Conservation (phyloP, 495 filamentous ascomycete species). For the Polyplosphaeria fusca region DNA sequence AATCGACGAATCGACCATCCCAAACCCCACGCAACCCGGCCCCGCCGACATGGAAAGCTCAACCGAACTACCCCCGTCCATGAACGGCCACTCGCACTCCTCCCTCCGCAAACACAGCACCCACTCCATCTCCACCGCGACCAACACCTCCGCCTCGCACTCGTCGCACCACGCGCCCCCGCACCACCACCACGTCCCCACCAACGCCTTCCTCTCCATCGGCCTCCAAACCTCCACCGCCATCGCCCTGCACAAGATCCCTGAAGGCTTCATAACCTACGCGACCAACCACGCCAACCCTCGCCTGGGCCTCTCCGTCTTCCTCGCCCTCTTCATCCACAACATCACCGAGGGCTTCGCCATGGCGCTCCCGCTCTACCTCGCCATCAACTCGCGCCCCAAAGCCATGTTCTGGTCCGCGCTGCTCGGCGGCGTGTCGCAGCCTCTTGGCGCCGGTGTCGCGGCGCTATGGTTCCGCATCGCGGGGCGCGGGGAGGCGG, state of each 20-base stretch:
- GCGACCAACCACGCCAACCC: slow-evolving; percentile 96
- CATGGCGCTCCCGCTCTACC: slow-evolving; percentile 85
- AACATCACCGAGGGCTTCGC: slow-evolving; percentile 97
- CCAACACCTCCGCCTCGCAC: slow-evolving; percentile 1
- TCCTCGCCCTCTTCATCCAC: slow-evolving; percentile 93
- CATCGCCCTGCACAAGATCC: slow-evolving; percentile 93
- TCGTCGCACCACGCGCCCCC: slow-evolving; percentile 30
- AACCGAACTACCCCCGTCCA: background rate
- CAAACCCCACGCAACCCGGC: slow-evolving; percentile 16
- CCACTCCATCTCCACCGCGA: slow-evolving; percentile 75
- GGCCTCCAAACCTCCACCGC: slow-evolving; percentile 90
- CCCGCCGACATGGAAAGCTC: slow-evolving; percentile 8
- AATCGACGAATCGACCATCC: slow-evolving; percentile 30
- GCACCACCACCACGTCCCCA: slow-evolving; percentile 95
- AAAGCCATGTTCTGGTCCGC: slow-evolving; percentile 82
- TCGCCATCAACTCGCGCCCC: slow-evolving; percentile 71
- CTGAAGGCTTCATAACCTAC: slow-evolving; percentile 97
- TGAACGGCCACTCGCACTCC: slow-evolving; percentile 9
- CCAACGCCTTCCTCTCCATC: slow-evolving; percentile 89
- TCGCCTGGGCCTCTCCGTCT: slow-evolving; percentile 79
- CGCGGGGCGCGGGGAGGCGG: slow-evolving; percentile 42
- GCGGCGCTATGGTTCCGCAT: slow-evolving; percentile 78
- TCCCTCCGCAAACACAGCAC: slow-evolving; percentile 80
- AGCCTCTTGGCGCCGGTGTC: slow-evolving; percentile 80
- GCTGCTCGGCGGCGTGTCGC: slow-evolving; percentile 77